Evolutionary conservation across 768 basidiomycete species (phyloP).

Genomic region (Mycena alexandri): DNA sequence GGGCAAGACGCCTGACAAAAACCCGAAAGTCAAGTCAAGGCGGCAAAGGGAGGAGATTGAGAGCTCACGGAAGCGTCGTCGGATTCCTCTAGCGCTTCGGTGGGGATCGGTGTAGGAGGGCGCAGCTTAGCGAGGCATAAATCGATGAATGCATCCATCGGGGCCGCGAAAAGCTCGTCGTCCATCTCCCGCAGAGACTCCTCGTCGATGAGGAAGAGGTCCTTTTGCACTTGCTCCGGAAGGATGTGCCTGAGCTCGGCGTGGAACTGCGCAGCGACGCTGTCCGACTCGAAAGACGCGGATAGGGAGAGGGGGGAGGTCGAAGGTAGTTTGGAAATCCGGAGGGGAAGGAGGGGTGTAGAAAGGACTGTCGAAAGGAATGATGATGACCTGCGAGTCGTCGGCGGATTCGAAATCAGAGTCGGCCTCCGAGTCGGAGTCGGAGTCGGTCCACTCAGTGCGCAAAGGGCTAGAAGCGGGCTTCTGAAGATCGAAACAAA

Average conservation of each 20-base stretch:
- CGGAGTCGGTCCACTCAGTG: constrained; percentile 31
- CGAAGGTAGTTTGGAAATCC: constrained; percentile 22
- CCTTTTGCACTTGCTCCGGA: constrained; percentile 15
- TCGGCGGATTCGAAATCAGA: not conserved
- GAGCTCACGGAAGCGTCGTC: constrained; percentile 7
- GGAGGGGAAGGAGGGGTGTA: constrained; percentile 22
- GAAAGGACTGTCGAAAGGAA: constrained; percentile 29
- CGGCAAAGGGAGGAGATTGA: no score
- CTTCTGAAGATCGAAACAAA: constrained; percentile 30
- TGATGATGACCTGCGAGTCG: constrained; percentile 31
- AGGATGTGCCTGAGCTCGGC: constrained; percentile 29
- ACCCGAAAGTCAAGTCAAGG: not conserved
- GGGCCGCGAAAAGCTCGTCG: constrained; percentile 26
- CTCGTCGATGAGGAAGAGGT: constrained; percentile 26
- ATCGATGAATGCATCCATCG: constrained; percentile 30
- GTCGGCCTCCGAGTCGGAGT: constrained; percentile 29
- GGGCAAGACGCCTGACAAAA: constrained; percentile 14
- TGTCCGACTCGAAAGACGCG: not conserved
- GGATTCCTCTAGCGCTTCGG: not conserved
- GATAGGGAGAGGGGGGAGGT: constrained; percentile 11
- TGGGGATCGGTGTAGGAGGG: constrained; percentile 1
- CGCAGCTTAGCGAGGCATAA: constrained; percentile 24
- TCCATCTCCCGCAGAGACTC: constrained; percentile 21
- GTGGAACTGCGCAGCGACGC: constrained; percentile 15
- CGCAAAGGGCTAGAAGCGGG: constrained; percentile 18